These are phyloP conservation scores for Monosporascus sp. DNA, from an alignment of 2,329 filamentous ascomycete species.

Conservation along the genomic window DNA sequence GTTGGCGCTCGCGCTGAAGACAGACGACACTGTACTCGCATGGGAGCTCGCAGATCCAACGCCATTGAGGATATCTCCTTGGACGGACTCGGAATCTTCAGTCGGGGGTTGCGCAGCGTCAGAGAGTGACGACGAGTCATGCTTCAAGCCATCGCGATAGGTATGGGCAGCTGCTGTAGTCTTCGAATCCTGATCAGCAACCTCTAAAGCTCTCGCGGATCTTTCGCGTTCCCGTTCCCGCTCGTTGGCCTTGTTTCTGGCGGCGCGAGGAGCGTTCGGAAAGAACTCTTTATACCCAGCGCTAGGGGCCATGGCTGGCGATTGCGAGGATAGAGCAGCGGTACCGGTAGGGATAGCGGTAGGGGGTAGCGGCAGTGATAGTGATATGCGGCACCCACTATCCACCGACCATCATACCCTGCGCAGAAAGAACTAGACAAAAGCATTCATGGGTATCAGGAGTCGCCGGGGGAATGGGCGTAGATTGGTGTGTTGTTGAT, in stretches of 20 bases:
- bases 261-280: constrained; percentile 67
- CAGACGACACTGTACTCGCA: constrained; percentile 64
- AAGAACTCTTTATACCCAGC: constrained; percentile 85
- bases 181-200: constrained; percentile 22
- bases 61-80: constrained; percentile 64
- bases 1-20: constrained; percentile 53
- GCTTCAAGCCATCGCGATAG: constrained; percentile 28
- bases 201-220: constrained; percentile 31
- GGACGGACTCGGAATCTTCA: constrained; percentile 55
- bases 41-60: constrained; percentile 69
- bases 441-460: constrained; percentile 32
- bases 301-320: constrained; percentile 67
- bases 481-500: constrained; percentile 16
- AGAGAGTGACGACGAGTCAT: constrained; percentile 25
- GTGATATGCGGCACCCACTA: constrained; percentile 43
- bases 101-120: constrained; percentile 32
- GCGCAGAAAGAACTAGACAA: constrained; percentile 26
- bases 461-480: constrained; percentile 7
- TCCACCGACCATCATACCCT: constrained; percentile 53
- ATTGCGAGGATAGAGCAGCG: constrained; percentile 27
- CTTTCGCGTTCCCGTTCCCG: constrained; percentile 59
- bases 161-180: constrained; percentile 21
- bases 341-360: neutral
- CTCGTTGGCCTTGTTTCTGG: constrained; percentile 54
- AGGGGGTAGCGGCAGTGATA: neutral